These are phyloP conservation scores for Globisporangium middletonii DNA, from an alignment of 352 stramenopile species.

Conservation along the genomic window DNA sequence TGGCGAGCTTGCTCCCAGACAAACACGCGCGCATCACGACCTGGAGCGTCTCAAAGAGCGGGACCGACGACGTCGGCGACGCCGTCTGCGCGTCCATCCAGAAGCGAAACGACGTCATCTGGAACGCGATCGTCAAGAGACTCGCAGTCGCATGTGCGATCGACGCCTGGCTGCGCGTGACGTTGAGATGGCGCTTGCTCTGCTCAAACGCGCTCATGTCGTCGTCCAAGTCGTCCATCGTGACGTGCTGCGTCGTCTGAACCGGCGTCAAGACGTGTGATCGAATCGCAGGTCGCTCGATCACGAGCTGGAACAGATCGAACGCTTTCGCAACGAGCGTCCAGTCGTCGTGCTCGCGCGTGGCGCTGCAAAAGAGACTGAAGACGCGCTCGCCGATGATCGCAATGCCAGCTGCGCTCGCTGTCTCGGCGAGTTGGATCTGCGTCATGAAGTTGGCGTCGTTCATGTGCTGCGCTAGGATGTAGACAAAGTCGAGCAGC, in stretches of 20 bases:
- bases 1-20: conserved; percentile 1
- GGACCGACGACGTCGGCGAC: background rate
- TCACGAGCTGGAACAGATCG: background rate
- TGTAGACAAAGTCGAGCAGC: conserved; percentile 2
- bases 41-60: background rate
- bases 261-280: background rate
- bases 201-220: too few species aligned
- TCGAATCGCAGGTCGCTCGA: background rate
- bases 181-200: too few species aligned
- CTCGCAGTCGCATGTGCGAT: too few species aligned
- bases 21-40: conserved; percentile 1
- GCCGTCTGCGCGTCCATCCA: conserved; percentile 1
- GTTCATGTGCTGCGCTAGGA: background rate
- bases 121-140: too few species aligned
- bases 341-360: background rate
- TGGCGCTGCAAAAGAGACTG: background rate
- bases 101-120: background rate
- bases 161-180: too few species aligned
- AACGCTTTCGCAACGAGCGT: background rate
- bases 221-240: background rate
- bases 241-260: background rate
- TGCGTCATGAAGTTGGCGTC: background rate
- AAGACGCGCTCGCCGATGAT: background rate
- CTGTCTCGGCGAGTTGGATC: background rate
- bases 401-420: background rate